phyloP scores from a whole-genome alignment of 495 filamentous ascomycete species.

The Aspergillus ellipticus region DNA sequence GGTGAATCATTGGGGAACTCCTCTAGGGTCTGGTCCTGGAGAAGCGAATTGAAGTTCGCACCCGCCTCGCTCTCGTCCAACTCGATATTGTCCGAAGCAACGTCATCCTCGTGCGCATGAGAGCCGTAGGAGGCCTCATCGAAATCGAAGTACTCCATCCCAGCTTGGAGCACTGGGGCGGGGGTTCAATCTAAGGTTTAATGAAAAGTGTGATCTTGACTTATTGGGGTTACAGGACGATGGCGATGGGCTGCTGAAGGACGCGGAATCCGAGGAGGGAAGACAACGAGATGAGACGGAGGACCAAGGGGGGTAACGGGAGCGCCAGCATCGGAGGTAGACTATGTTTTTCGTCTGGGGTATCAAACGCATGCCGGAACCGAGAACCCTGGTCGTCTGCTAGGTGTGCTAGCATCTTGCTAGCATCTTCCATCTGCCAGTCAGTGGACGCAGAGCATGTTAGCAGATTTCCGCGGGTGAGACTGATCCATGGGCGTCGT shows the following conservation, averaged over 20 bases:
- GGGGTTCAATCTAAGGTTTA: background rate
- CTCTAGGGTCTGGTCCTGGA: conserved; percentile 37
- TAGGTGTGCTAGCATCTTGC: background rate
- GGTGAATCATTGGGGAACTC: conserved; percentile 31
- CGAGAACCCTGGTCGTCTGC: conserved; percentile 12
- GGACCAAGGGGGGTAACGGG: background rate
- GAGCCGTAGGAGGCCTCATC: conserved; percentile 46
- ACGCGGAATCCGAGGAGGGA: background rate
- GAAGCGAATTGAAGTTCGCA: conserved; percentile 32
- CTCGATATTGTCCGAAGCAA: conserved; percentile 38
- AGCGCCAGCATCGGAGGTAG: conserved; percentile 7
- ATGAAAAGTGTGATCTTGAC: background rate
- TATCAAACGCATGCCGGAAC: conserved; percentile 25
- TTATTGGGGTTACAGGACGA: background rate
- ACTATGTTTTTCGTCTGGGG: conserved; percentile 32
- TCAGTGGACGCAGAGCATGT: no score
- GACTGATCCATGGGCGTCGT: conserved; percentile 1
- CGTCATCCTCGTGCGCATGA: conserved; percentile 35
- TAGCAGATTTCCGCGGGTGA: background rate
- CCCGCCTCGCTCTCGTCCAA: conserved; percentile 34
- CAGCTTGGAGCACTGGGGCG: background rate
- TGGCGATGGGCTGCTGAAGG: background rate
- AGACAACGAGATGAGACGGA: background rate
- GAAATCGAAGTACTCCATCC: conserved; percentile 55
- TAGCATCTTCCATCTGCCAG: conserved; percentile 3